A percentile compares a stretch with the other conserved stretches of the same genome.
These are phyloP conservation scores for Dinochytrium kinnereticum DNA, from an alignment of 371 early-diverging fungal genomes.

Conservation along the genomic window DNA sequence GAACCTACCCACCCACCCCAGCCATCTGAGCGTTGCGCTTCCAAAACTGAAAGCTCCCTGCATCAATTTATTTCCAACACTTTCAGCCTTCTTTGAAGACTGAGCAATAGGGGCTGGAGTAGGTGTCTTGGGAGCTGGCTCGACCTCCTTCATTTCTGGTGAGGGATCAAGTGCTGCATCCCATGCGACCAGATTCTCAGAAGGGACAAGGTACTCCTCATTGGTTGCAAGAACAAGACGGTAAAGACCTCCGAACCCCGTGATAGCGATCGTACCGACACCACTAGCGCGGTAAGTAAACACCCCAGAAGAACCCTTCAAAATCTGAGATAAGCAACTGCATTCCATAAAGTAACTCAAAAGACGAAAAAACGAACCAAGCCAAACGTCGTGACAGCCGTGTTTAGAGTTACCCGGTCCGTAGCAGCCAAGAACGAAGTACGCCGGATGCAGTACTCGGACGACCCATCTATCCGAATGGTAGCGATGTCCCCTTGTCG, in stretches of 20 bases:
- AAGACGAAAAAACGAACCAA: not conserved
- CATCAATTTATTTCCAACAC: not conserved
- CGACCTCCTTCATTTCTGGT: slow-evolving; percentile 17
- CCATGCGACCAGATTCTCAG: slow-evolving; percentile 63
- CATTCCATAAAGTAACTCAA: not conserved
- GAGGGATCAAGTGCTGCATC: slow-evolving; percentile 29
- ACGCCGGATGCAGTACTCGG: slow-evolving; percentile 21
- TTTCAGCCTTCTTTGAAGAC: slow-evolving; percentile 1
- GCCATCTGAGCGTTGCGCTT: slow-evolving; percentile 57
- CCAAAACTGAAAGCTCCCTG: slow-evolving; percentile 34
- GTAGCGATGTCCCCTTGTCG: slow-evolving; percentile 25
- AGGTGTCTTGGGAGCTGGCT: not conserved
- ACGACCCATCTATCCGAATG: slow-evolving; percentile 8
- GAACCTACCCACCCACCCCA: slow-evolving; percentile 50
- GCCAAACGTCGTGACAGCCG: slow-evolving; percentile 12
- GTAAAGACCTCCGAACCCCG: slow-evolving; percentile 74
- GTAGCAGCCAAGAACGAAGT: slow-evolving; percentile 27
- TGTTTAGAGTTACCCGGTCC: not conserved
- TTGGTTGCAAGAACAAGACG: slow-evolving; percentile 69
- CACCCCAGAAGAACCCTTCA: slow-evolving; percentile 66
- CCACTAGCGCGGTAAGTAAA: slow-evolving; percentile 72
- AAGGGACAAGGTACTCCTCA: slow-evolving; percentile 76
- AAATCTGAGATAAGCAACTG: slow-evolving; percentile 31
- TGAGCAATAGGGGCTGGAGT: slow-evolving; percentile 25
- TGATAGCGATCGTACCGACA: slow-evolving; percentile 72